phyloP scores from a whole-genome alignment of 2,329 filamentous ascomycete genomes.

The Colletotrichum sidae region DNA sequence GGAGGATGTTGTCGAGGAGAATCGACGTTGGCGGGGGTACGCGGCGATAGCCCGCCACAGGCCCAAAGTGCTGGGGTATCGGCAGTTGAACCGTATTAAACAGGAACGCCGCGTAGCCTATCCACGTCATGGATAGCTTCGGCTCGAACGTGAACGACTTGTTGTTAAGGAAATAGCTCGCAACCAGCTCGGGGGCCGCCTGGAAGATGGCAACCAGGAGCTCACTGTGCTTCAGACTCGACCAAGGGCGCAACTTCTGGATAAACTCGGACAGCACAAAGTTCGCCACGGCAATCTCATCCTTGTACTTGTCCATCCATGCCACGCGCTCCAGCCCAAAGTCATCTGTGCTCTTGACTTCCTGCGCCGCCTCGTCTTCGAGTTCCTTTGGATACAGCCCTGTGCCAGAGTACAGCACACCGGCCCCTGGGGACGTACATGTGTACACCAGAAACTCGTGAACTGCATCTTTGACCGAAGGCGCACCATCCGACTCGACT shows the following conservation, averaged over 20 bases:
- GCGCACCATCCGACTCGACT: conserved; percentile 52
- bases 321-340: conserved; percentile 76
- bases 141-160: conserved; percentile 88
- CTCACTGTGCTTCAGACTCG: conserved; percentile 83
- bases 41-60: conserved; percentile 68
- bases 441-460: conserved; percentile 81
- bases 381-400: conserved; percentile 87
- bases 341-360: conserved; percentile 60
- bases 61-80: conserved; percentile 79
- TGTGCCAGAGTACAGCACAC: conserved; percentile 79
- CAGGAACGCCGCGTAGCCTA: conserved; percentile 90
- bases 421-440: conserved; percentile 79
- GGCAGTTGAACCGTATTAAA: conserved; percentile 83
- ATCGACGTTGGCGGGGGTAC: conserved; percentile 83
- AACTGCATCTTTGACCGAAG: conserved; percentile 72
- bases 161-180: conserved; percentile 87
- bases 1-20: conserved; percentile 87
- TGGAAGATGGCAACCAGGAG: conserved; percentile 84
- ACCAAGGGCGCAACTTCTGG: conserved; percentile 84
- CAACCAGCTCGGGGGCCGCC: conserved; percentile 85
- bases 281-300: conserved; percentile 81
- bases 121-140: conserved; percentile 93
- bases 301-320: conserved; percentile 75
- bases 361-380: conserved; percentile 57
- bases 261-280: conserved; percentile 82